Evolutionary conservation across 805 yeast genomes (phyloP).

Genomic region (Teunomyces cretensis): DNA sequence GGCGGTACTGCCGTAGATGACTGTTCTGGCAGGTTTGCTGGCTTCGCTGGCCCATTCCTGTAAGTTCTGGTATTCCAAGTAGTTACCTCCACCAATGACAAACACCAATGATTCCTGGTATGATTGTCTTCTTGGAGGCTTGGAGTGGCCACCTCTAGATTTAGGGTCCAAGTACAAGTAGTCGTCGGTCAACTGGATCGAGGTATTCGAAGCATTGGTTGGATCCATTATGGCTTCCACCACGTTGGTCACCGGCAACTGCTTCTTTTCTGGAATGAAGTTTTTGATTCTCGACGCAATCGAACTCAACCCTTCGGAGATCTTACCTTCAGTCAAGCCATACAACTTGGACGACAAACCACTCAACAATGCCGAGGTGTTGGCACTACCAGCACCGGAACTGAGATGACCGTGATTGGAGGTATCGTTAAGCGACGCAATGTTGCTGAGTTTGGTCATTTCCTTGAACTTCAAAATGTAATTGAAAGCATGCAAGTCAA

Average conservation of each 20-base stretch:
- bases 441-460: constrained; percentile 49
- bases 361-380: constrained; percentile 60
- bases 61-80: constrained; percentile 88
- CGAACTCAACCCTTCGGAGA: constrained; percentile 88
- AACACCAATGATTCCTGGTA: constrained; percentile 84
- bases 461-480: constrained; percentile 84
- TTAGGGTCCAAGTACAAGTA: constrained; percentile 89
- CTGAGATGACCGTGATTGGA: constrained; percentile 24
- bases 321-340: constrained; percentile 77
- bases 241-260: constrained; percentile 83
- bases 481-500: constrained; percentile 62
- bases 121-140: constrained; percentile 81
- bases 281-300: constrained; percentile 85
- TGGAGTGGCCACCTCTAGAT: constrained; percentile 85
- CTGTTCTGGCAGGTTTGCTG: constrained; percentile 43
- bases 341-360: constrained; percentile 76
- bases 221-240: constrained; percentile 94
- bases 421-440: constrained; percentile 23
- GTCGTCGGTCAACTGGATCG: constrained; percentile 79
- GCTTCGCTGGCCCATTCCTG: constrained; percentile 73
- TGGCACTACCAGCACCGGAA: constrained; percentile 35
- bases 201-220: constrained; percentile 54
- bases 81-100: constrained; percentile 96
- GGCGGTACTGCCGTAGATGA: constrained; percentile 86
- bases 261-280: constrained; percentile 82